Evolutionary conservation across 2,329 filamentous ascomycete genomes (phyloP).

Genomic region (Ceratocystis smalleyi): DNA sequence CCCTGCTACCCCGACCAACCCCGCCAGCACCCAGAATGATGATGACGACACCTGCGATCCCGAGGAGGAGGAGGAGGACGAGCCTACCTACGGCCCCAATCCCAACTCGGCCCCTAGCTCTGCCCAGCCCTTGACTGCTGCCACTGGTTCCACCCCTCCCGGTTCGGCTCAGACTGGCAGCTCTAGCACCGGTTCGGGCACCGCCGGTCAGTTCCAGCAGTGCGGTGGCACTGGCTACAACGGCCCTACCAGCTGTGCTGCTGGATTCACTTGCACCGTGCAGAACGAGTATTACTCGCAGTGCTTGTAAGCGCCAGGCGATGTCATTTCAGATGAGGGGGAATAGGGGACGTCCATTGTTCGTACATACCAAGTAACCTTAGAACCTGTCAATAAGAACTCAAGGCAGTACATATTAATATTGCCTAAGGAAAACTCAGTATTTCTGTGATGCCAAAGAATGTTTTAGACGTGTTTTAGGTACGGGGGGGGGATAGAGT

Average conservation of each 20-base stretch:
- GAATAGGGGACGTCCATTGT: not conserved
- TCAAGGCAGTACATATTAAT: no score
- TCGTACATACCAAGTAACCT: not conserved
- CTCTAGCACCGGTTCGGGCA: conserved; percentile 19
- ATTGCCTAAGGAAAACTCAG: no score
- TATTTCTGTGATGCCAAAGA: not conserved
- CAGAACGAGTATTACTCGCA: conserved; percentile 29
- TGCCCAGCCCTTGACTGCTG: conserved; percentile 23
- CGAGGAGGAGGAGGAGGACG: not conserved
- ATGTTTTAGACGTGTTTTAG: not conserved
- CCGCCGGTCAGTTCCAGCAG: conserved; percentile 24
- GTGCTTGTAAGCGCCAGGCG: conserved; percentile 24
- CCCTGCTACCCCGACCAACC: not conserved
- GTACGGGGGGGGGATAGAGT: not conserved
- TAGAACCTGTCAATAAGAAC: not conserved
- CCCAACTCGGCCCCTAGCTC: not conserved
- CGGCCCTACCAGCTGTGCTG: conserved; percentile 25
- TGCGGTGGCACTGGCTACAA: conserved; percentile 26
- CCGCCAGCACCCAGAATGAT: not conserved
- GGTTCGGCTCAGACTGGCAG: conserved; percentile 15
- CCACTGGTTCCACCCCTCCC: conserved; percentile 17
- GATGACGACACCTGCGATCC: not conserved
- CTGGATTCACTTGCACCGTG: conserved; percentile 25
- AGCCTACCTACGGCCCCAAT: not conserved
- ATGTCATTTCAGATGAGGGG: not conserved